phyloP scores from a whole-genome alignment of 2,329 filamentous ascomycete species.

The Paracoccidioides brasiliensis region DNA sequence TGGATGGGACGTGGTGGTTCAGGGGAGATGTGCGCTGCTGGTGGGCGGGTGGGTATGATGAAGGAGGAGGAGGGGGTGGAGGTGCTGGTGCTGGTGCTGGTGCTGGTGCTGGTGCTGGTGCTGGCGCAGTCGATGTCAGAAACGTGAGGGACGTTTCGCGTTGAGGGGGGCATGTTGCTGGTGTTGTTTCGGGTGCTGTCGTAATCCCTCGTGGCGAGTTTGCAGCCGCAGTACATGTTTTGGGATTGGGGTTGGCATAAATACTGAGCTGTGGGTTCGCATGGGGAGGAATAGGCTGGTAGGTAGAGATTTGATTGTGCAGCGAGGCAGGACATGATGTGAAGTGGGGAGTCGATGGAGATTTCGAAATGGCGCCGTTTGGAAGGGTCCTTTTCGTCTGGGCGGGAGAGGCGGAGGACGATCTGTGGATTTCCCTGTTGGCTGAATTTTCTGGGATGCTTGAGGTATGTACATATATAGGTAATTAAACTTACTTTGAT shows the following conservation, averaged over 20 bases:
- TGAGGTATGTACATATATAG: not conserved
- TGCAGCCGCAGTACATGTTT: slow-evolving; percentile 1
- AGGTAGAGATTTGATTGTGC: slow-evolving; percentile 79
- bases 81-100: slow-evolving; percentile 27
- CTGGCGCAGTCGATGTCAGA: not conserved
- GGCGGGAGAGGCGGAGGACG: slow-evolving; percentile 79
- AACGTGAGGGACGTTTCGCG: slow-evolving; percentile 18
- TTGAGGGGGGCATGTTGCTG: slow-evolving; percentile 10
- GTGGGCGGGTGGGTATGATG: slow-evolving; percentile 40
- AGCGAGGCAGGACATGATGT: slow-evolving; percentile 84
- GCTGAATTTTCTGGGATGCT: slow-evolving; percentile 2
- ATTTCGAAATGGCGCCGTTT: slow-evolving; percentile 89
- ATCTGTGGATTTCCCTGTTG: slow-evolving; percentile 43
- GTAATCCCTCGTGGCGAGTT: not conserved
- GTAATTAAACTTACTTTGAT: slow-evolving; percentile 56
- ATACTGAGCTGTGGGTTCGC: slow-evolving; percentile 22
- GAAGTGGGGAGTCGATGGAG: slow-evolving; percentile 89
- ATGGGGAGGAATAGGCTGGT: slow-evolving; percentile 57
- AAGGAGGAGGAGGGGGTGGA: slow-evolving; percentile 32
- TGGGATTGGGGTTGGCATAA: slow-evolving; percentile 12
- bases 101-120: slow-evolving; percentile 2
- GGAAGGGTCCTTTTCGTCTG: slow-evolving; percentile 61
- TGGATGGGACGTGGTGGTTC: slow-evolving; percentile 57
- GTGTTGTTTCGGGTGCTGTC: not conserved
- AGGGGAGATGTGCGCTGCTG: slow-evolving; percentile 12